Base-by-base conservation (phyloP, 2,329 filamentous ascomycete genomes). In the Pestalotiopsis sp. region DNA sequence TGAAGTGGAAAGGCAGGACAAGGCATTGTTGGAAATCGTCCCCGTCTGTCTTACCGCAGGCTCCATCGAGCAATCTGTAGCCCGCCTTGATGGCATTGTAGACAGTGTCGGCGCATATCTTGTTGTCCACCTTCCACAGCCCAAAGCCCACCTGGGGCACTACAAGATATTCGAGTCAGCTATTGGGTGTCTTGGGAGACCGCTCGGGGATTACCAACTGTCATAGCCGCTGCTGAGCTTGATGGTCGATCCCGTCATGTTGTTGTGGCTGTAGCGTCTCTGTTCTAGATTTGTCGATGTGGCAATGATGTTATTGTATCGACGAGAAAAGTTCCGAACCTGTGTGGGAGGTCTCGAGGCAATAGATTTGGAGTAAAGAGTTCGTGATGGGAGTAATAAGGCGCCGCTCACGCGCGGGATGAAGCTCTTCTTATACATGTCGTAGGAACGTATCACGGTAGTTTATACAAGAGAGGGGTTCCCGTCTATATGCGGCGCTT, bases 71-170 rank as follows among this genome's bases (percentile, higher is more conserved):
- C 56, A 90, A 81, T 74, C 88, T 84, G 80, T 90, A 90, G 56
- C 88, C 88, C 64, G 82, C 81, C 83, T 90, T 90, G 82, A 90
- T 89, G 77, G 88, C 89, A 71, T 94, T 91, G 86, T 95, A 95
- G 74, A 95, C 90, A 70, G 88, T 89, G 75, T 95, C 92, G 75
- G 93, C 90, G 77, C 88, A 90, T 67, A 88, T 90, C 66, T 88
- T 87, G 73, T 92, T 92, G 80, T 89, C 89, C 72, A 96, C 92
- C 84, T 96, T 96, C 93, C 93, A 96, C 73, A 95, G 87, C 69
- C 91, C 91, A 78, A 93, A 93, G 80, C 91, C 91, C 73, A 93
- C 90, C 79, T 91, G 88, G 77, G 91, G 91, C 91, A 93, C 45
- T 52, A 23, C 1, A 52, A 52, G 6, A 52, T 23, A n/a, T 52